Base-by-base conservation (phyloP, 192 early-diverging fungal species). In the Umbelopsis sp. region DNA sequence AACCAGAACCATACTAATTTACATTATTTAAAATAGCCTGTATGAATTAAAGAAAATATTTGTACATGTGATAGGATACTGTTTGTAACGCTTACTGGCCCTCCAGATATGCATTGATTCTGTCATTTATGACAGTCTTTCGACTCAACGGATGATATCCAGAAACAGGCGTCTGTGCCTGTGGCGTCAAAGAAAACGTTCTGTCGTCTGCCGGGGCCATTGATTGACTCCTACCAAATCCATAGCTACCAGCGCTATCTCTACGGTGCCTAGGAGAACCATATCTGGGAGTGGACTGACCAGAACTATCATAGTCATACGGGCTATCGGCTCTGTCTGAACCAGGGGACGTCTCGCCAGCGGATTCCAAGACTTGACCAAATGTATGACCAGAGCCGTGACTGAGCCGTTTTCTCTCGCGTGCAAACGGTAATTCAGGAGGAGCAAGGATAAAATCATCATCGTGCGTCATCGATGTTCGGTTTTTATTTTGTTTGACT, bases 101-200 rank as follows among this genome's bases (percentile, higher is more conserved):
- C 11, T 23, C 51, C 13, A 73, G 46, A 25, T 73, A 73, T 35
- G 64, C 21, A 46, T 64, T 67, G 47, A 73, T 73, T 25, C 71
- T 44, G 13, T 55, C 47, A 45, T 73, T 65, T 18, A 48, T 73
- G 46, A 73, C 67, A 12, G 47, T 46, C 49, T 73, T 73, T 15
- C 67, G 23, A 48, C 52, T 73, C 7, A 73, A 49, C 0, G 71
- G 71, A 67, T 73, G 71, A 41, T 64, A 47, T 20, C 61, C 66
- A 27, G 66, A 48, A 50, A 21, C 67, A n/a, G 33, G 67, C 3
- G 35, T 51, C 49, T 51, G 46, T 46, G 64, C 22, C 71, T 49
- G 71, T 49, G 51, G 64, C 21, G 48, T 52, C 10, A 49, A 20
- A 22, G 71, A 67, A 27, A 49, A 66, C 13, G 64, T 25, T 30